Conservation (phyloP, 306 rosid species). For the Trichosanthes truncata region DNA sequence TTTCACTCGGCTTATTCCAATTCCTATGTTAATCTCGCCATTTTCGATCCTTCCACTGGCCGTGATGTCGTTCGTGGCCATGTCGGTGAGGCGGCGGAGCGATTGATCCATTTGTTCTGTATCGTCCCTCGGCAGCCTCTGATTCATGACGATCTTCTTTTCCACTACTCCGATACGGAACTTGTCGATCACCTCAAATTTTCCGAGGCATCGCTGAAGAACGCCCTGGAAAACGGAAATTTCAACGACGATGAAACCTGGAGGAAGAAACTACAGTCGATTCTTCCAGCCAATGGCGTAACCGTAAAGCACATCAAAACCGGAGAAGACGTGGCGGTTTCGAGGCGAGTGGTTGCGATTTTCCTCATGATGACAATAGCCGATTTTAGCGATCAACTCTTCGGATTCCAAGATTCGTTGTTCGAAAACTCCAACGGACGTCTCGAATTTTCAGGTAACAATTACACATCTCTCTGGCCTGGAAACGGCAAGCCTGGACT, state of each 20-base stretch:
- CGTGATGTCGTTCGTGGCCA: slow-evolving; percentile 47
- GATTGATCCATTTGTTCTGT: slow-evolving; percentile 64
- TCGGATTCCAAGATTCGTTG: slow-evolving; percentile 55
- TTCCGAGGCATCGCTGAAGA: slow-evolving; percentile 26
- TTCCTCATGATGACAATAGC: slow-evolving; percentile 78
- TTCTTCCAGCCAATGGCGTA: slow-evolving; percentile 51
- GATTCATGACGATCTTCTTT: slow-evolving; percentile 72
- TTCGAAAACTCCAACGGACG: slow-evolving; percentile 50
- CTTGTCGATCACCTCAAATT: slow-evolving; percentile 41
- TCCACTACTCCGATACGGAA: slow-evolving; percentile 49
- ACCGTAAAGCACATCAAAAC: slow-evolving; percentile 56
- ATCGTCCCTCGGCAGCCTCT: slow-evolving; percentile 63
- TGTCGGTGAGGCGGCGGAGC: slow-evolving; percentile 59
- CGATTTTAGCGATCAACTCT: slow-evolving; percentile 71
- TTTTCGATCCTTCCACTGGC: slow-evolving; percentile 73
- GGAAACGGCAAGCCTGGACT: slow-evolving; percentile 77
- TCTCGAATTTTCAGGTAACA: slow-evolving; percentile 53
- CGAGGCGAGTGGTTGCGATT: slow-evolving; percentile 54
- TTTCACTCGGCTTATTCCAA: slow-evolving; percentile 93
- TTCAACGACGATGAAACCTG: slow-evolving; percentile 34
- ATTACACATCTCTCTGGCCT: slow-evolving; percentile 51
- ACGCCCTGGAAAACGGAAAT: slow-evolving; percentile 30
- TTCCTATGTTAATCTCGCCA: slow-evolving; percentile 85
- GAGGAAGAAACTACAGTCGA: slow-evolving; percentile 51
- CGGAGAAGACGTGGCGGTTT: slow-evolving; percentile 47